Conservation (phyloP, 2,329 filamentous ascomycete species). For the Aspergillus spinulosporus region DNA sequence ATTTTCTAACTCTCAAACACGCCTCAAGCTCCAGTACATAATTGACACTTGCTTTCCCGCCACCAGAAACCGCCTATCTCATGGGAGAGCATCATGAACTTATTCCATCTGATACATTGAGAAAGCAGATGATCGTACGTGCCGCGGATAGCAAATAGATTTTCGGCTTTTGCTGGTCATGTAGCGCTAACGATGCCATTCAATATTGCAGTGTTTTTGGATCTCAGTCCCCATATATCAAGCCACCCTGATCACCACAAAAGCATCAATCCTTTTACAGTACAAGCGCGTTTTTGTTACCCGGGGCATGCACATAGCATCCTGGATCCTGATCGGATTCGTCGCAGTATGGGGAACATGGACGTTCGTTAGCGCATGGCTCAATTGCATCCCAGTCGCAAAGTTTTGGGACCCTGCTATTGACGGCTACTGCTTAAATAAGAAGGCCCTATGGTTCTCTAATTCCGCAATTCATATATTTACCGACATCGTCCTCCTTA, state of each 20-base stretch:
- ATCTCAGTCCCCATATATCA: conserved; percentile 37
- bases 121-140: conserved; percentile 31
- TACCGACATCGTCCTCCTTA: conserved; percentile 45
- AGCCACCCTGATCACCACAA: conserved; percentile 34
- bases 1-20: background rate
- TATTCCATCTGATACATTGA: conserved; percentile 24
- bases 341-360: conserved; percentile 34
- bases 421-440: conserved; percentile 39
- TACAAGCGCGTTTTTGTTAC: conserved; percentile 38
- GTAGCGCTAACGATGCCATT: background rate
- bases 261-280: conserved; percentile 39
- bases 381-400: conserved; percentile 32
- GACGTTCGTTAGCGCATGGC: conserved; percentile 34
- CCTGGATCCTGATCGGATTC: conserved; percentile 38
- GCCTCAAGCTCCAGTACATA: background rate
- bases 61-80: conserved; percentile 30
- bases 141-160: background rate
- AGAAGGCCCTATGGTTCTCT: conserved; percentile 45
- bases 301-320: conserved; percentile 33
- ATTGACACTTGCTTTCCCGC: background rate
- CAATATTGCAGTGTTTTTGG: conserved; percentile 31
- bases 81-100: conserved; percentile 29
- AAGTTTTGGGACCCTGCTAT: conserved; percentile 32
- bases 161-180: background rate
- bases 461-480: conserved; percentile 46